Evolutionary conservation across 306 rosid genomes (phyloP).

Genomic region (Carpinus fangiana): DNA sequence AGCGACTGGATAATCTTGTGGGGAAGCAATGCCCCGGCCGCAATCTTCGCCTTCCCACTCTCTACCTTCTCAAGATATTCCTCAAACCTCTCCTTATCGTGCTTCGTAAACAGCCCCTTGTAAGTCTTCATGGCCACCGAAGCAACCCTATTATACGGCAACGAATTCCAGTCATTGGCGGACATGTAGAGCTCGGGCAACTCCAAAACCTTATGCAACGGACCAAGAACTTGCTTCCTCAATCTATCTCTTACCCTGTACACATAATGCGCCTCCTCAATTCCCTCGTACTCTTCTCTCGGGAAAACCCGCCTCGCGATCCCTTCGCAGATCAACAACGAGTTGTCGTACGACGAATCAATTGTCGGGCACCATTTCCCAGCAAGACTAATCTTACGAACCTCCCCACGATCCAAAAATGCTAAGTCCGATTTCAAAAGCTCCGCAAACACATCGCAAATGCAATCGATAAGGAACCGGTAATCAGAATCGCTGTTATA

Average conservation of each 20-base stretch:
- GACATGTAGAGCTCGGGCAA: conserved; percentile 19
- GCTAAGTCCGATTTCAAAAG: not conserved
- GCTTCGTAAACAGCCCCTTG: conserved; percentile 24
- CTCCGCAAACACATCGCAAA: conserved; percentile 20
- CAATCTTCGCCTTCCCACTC: conserved; percentile 35
- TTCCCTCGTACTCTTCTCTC: not conserved
- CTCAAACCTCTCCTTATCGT: conserved; percentile 33
- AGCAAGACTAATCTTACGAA: conserved; percentile 1
- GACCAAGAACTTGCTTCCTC: conserved; percentile 17
- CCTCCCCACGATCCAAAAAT: not conserved
- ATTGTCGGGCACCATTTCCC: conserved; percentile 19
- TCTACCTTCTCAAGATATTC: conserved; percentile 26
- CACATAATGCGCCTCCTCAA: conserved; percentile 5
- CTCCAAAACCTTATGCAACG: conserved; percentile 9
- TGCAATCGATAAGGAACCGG: not conserved
- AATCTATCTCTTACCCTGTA: conserved; percentile 9
- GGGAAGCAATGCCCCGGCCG: conserved; percentile 47
- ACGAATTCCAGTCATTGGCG: conserved; percentile 5
- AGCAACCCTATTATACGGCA: conserved; percentile 32
- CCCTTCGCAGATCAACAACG: conserved; percentile 10
- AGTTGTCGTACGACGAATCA: conserved; percentile 14
- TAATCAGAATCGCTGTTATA: conserved; percentile 1
- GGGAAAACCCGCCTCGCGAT: conserved; percentile 22
- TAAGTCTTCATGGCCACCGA: conserved; percentile 43
- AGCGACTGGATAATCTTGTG: conserved; percentile 37